Base-by-base conservation (phyloP, 164 flowering plant genomes). In the Tinospora cordifolia region DNA sequence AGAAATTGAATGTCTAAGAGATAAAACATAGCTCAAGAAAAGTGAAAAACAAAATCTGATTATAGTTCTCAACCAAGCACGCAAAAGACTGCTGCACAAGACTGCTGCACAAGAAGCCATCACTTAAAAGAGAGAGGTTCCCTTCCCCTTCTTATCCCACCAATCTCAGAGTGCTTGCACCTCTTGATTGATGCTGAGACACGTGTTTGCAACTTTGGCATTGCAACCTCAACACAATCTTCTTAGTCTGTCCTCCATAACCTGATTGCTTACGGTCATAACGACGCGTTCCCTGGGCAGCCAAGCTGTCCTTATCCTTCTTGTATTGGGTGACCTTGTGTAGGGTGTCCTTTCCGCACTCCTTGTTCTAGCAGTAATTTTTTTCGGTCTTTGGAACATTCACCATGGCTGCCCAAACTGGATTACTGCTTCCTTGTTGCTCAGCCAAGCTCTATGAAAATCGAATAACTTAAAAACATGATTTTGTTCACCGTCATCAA, bases 61-160 rank as follows among this genome's bases (percentile, higher is more conserved):
- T 15, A n/a, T 67, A 67, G 34, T 15, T 40, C 59, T 21, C 47
- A 69, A 69, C 38, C 27, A 36, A 69, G 39, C 40, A 39, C 1
- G 12, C 8, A 59, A 14, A 57, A 13, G 8, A 68, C 21, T 13
- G 24, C 6, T 25, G n/a, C n/a, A n/a, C n/a, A n/a, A n/a, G n/a
- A n/a, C n/a, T n/a, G n/a, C n/a, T n/a, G 15, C 11, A 9, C 21
- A 51, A 36, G 49, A 64, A 34, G 38, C 68, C 6, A 51, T 39
- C 1, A 51, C 40, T 63, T 71, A 71, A 65, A 71, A 71, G 69
- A 71, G 74, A 36, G 74, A 71, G 10, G 74, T 71, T 71, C 74
- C 74, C 69, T 64, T 71, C 30, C 74, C 74, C 69, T 71, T 71
- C 74, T 71, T 71, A 63, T 71, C 74, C 74, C 74, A 36, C 74